Evolutionary conservation across 305 asterid species (phyloP).

Genomic region (Fraxinus latifolia): DNA sequence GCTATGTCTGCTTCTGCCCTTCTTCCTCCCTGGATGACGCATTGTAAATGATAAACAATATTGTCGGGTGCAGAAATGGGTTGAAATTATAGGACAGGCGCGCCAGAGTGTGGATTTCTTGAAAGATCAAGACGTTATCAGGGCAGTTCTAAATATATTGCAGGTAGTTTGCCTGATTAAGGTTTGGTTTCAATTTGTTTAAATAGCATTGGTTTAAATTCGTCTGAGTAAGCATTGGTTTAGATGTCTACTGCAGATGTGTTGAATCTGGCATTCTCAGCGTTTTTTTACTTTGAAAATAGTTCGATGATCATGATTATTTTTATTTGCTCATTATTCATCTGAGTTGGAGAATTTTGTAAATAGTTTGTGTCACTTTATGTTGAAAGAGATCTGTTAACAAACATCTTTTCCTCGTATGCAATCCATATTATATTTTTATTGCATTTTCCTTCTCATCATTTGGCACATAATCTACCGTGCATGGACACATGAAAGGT

Average conservation of each 20-base stretch:
- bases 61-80: slow-evolving; percentile 75
- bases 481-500: not conserved
- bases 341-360: not conserved
- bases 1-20: not conserved
- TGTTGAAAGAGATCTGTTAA: not conserved
- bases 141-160: slow-evolving; percentile 90
- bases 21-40: not conserved
- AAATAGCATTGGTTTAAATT: not conserved
- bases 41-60: slow-evolving; percentile 30
- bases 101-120: slow-evolving; percentile 79
- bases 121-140: slow-evolving; percentile 83
- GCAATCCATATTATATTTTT: not conserved
- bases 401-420: not conserved
- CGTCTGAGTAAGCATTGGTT: slow-evolving; percentile 1
- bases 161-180: slow-evolving; percentile 55
- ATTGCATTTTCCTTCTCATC: not conserved
- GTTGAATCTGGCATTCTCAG: not conserved
- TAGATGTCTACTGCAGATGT: not conserved
- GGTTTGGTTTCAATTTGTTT: not conserved
- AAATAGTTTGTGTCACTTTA: not conserved
- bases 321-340: not conserved
- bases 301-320: not conserved
- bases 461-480: not conserved
- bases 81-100: slow-evolving; percentile 89
- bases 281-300: not conserved